Evolutionary conservation across 108 stramenopile species (phyloP).

Genomic region (Fistulifera solaris): DNA sequence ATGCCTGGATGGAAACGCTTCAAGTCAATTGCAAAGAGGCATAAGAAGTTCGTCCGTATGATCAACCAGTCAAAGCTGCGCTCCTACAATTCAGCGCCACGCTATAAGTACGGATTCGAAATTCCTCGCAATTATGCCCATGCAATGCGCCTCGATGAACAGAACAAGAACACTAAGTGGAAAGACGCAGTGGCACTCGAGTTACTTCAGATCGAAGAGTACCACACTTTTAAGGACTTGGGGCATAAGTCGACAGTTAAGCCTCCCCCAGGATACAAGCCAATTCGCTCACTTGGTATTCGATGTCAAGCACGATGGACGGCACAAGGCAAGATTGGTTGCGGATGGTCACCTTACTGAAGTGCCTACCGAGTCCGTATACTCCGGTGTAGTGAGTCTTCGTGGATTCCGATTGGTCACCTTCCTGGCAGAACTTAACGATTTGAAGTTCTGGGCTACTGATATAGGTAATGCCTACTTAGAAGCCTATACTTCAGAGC

Average conservation of each 20-base stretch:
- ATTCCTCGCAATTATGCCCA: background rate
- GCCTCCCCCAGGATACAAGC: conserved; percentile 17
- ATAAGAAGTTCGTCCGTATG: background rate
- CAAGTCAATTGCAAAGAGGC: background rate
- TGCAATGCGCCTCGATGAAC: conserved; percentile 1
- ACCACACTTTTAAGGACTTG: too few relatives aligned
- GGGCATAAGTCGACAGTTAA: conserved; percentile 3
- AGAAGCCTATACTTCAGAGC: conserved; percentile 22
- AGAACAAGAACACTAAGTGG: background rate
- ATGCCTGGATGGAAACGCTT: too few relatives aligned
- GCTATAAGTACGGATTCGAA: conserved; percentile 1
- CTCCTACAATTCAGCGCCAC: background rate
- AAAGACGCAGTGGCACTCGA: background rate
- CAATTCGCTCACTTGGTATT: conserved; percentile 18
- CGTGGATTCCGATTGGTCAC: conserved; percentile 8
- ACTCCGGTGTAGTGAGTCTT: conserved; percentile 27
- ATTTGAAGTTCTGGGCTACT: conserved; percentile 15
- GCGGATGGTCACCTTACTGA: conserved; percentile 25
- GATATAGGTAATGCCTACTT: conserved; percentile 19
- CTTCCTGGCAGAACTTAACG: conserved; percentile 27
- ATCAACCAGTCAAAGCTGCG: background rate
- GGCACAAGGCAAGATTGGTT: conserved; percentile 18
- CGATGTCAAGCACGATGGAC: conserved; percentile 21
- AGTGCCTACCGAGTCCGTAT: conserved; percentile 7
- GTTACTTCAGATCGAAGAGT: too few relatives aligned